Percentiles rank a stretch among this genome's conserved stretches.
phyloP scores from a whole-genome alignment of 179 eudicot species.

The Amaranthus tricolor region DNA sequence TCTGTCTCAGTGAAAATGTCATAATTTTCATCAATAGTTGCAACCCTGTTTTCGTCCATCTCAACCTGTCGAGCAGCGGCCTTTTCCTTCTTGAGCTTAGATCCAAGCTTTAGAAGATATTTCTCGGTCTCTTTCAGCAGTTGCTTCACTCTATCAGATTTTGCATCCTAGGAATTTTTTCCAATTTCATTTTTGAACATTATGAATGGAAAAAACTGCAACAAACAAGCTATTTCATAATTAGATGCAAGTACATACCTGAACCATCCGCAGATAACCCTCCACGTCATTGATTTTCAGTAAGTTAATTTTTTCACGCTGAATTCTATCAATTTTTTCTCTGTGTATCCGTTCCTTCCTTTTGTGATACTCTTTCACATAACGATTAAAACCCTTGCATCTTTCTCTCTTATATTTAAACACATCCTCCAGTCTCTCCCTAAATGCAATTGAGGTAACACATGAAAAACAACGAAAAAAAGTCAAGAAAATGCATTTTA shows the following conservation, averaged over 20 bases:
- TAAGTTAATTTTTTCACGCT: slow-evolving; percentile 93
- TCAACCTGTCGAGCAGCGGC: slow-evolving; percentile 50
- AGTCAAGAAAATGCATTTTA: neutral
- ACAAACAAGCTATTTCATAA: neutral
- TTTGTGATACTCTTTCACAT: slow-evolving; percentile 91
- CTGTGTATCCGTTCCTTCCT: slow-evolving; percentile 89
- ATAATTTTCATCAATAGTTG: slow-evolving; percentile 44
- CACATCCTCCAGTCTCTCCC: slow-evolving; percentile 88
- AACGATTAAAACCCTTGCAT: slow-evolving; percentile 82
- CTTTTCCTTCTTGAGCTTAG: slow-evolving; percentile 86
- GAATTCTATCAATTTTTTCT: slow-evolving; percentile 95
- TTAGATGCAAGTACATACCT: slow-evolving; percentile 43
- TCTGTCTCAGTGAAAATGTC: slow-evolving; percentile 59
- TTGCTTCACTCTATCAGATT: slow-evolving; percentile 93
- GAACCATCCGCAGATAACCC: slow-evolving; percentile 98
- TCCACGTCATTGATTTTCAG: slow-evolving; percentile 98
- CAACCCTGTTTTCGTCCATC: slow-evolving; percentile 51
- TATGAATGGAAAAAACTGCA: neutral
- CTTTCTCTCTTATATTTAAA: slow-evolving; percentile 90
- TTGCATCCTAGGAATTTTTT: slow-evolving; percentile 61
- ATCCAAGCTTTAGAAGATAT: slow-evolving; percentile 90
- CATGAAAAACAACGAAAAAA: slow-evolving; percentile 9
- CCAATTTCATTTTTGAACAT: neutral
- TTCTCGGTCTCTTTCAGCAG: slow-evolving; percentile 94
- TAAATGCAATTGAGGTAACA: slow-evolving; percentile 29